These are phyloP conservation scores for Hypoxylon rickii DNA, from an alignment of 495 filamentous ascomycete genomes.

Conservation along the genomic window DNA sequence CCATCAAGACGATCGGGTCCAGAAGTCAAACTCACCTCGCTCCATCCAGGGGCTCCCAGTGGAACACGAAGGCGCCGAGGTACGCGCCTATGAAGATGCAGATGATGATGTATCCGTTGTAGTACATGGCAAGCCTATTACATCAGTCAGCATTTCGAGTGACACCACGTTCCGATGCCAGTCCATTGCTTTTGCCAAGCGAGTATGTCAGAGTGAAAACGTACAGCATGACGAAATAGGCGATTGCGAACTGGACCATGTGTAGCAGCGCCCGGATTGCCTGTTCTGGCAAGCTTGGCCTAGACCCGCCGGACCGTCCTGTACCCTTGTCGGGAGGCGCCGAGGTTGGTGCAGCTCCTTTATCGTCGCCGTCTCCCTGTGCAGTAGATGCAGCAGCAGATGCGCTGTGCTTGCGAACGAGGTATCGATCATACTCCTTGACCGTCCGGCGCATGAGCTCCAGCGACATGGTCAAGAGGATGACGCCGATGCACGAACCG, in stretches of 20 bases:
- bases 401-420: conserved; percentile 51
- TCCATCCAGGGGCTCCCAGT: conserved; percentile 51
- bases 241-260: no score
- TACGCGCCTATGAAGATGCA: conserved; percentile 51
- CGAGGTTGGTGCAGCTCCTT: not conserved
- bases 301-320: conserved; percentile 30
- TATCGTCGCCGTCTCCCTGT: not conserved
- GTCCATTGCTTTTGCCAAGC: no score
- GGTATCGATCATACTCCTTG: conserved; percentile 66
- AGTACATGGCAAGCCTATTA: conserved; percentile 19
- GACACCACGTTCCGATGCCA: no score
- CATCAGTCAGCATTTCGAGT: not conserved
- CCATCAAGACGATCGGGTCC: not conserved
- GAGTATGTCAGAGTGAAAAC: not conserved
- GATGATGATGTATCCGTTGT: conserved; percentile 30
- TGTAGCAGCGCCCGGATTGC: no score
- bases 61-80: conserved; percentile 63
- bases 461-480: conserved; percentile 60
- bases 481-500: conserved; percentile 65
- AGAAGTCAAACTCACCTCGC: conserved; percentile 6
- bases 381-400: not conserved
- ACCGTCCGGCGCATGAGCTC: conserved; percentile 61
- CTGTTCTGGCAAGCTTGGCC: conserved; percentile 60
- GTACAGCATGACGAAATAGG: conserved; percentile 69
- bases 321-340: not conserved